phyloP scores from a whole-genome alignment of 192 early-diverging fungal genomes.

The Coemansia asiatica region DNA sequence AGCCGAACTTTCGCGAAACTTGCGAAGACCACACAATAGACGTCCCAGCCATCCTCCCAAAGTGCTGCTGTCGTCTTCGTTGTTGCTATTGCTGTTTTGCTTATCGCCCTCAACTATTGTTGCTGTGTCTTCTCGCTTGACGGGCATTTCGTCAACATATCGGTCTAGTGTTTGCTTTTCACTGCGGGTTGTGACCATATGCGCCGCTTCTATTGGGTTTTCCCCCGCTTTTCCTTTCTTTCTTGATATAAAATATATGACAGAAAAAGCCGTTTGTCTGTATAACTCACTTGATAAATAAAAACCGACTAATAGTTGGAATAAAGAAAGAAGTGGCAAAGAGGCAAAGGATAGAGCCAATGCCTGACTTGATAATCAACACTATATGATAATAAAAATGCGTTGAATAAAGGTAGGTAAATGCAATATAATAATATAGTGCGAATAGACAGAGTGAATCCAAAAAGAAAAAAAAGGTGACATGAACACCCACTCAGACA shows the following conservation, averaged over 20 bases:
- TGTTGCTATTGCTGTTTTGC: neutral
- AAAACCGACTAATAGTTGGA: no score
- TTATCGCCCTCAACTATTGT: conserved; percentile 4
- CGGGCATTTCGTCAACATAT: conserved; percentile 28
- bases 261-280: neutral
- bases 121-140: conserved; percentile 19
- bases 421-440: neutral
- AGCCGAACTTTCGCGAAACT: conserved; percentile 6
- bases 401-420: neutral
- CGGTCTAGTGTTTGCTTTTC: neutral
- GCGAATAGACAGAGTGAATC: no score
- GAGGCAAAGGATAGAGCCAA: no score
- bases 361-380: no score
- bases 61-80: neutral
- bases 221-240: neutral
- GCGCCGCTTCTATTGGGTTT: neutral
- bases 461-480: neutral
- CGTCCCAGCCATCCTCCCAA: conserved; percentile 21
- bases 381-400: neutral
- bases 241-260: no score
- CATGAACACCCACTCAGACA: neutral
- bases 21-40: conserved; percentile 25
- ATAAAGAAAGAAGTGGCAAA: no score
- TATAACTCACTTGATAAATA: neutral
- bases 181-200: neutral